A percentile compares a stretch with the other conserved stretches of the same genome.
These are phyloP conservation scores for Diaporthe sp. DNA, from an alignment of 2,329 filamentous ascomycete genomes.

Conservation along the genomic window DNA sequence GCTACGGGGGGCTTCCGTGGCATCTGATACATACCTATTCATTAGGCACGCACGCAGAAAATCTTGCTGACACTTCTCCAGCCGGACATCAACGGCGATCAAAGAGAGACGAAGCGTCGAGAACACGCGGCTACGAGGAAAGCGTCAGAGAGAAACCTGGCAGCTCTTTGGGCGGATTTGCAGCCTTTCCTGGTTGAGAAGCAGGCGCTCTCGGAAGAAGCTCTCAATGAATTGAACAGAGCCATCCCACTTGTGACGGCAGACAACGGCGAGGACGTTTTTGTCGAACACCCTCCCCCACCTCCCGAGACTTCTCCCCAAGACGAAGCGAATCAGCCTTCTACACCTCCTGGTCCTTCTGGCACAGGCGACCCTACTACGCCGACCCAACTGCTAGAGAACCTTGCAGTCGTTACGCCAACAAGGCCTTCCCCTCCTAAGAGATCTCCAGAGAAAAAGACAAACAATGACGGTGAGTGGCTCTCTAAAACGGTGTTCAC, in stretches of 20 bases:
- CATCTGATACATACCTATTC: background rate
- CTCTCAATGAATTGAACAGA: background rate
- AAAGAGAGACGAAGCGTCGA: background rate
- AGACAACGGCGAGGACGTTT: background rate
- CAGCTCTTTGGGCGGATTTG: background rate
- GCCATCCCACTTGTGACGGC: background rate
- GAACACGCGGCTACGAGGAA: background rate
- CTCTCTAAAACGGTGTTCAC: background rate
- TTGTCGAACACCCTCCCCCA: background rate
- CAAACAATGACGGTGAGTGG: background rate
- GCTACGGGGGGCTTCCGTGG: background rate
- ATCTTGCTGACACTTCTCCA: background rate
- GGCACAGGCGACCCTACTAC: background rate
- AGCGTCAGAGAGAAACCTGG: background rate
- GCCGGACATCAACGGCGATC: background rate
- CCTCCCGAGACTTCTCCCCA: background rate
- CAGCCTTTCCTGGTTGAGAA: background rate
- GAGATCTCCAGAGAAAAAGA: conserved; percentile 7
- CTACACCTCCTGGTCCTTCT: background rate
- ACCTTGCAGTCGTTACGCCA: background rate
- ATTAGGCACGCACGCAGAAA: background rate
- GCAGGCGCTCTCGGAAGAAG: background rate
- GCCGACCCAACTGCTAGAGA: background rate
- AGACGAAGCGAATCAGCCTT: background rate
- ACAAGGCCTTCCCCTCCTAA: background rate